A percentile compares a stretch with the other conserved stretches of the same genome.
Evolutionary conservation across 2,329 filamentous ascomycete species (phyloP).

Genomic region (Pseudonectria foliicola): DNA sequence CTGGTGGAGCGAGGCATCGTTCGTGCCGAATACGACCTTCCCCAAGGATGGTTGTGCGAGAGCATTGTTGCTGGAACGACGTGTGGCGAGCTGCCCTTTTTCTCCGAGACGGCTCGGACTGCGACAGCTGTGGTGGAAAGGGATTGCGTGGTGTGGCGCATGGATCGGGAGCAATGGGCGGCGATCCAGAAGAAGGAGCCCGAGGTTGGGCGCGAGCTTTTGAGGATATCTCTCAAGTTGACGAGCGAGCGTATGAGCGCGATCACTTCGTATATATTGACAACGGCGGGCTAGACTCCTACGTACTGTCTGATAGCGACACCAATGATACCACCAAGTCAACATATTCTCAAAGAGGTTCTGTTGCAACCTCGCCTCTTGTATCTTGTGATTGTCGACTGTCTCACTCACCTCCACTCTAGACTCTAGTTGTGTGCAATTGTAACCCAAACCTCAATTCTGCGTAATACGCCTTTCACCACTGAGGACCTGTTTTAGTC

Average conservation of each 20-base stretch:
- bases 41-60: constrained; percentile 83
- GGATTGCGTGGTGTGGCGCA: constrained; percentile 74
- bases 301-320: constrained; percentile 1
- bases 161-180: constrained; percentile 66
- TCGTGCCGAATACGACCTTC: constrained; percentile 81
- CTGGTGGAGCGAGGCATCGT: constrained; percentile 84
- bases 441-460: too few relatives aligned
- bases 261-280: constrained; percentile 51
- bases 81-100: constrained; percentile 93
- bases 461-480: too few relatives aligned
- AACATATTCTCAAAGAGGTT: background rate
- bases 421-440: too few relatives aligned
- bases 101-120: constrained; percentile 80
- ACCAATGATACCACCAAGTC: background rate
- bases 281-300: constrained; percentile 35
- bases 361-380: constrained; percentile 4
- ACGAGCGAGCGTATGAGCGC: constrained; percentile 85
- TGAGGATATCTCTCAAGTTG: constrained; percentile 84
- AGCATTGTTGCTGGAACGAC: constrained; percentile 91
- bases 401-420: too few relatives aligned
- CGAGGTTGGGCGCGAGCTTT: constrained; percentile 73
- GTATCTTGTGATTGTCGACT: too few relatives aligned
- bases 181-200: constrained; percentile 64
- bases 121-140: constrained; percentile 79
- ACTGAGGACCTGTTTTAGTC: constrained; percentile 11